phyloP scores from a whole-genome alignment of 202 grass and related monocot genomes.

The Bolboschoenoplectus hybrid region DNA sequence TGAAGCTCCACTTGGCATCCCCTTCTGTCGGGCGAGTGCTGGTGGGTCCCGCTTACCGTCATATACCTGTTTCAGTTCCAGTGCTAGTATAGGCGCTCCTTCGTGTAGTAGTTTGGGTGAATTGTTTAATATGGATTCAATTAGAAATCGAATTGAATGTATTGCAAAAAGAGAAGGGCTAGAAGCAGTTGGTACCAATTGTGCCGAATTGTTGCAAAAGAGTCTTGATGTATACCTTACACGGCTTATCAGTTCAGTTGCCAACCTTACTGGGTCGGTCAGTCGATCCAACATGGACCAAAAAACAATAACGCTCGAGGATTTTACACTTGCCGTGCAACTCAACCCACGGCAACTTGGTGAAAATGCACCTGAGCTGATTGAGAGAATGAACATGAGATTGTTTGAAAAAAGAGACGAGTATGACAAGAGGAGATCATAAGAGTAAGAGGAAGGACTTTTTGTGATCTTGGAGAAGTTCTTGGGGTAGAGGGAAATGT shows the following conservation, averaged over 20 bases:
- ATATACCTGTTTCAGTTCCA: conserved; percentile 36
- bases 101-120: conserved; percentile 49
- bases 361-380: conserved; percentile 63
- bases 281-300: conserved; percentile 30
- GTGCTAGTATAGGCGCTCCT: conserved; percentile 32
- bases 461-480: conserved; percentile 31
- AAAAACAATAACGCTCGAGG: conserved; percentile 57
- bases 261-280: conserved; percentile 49
- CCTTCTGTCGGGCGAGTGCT: conserved; percentile 55
- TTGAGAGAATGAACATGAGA: conserved; percentile 62
- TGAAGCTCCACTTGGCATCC: conserved; percentile 75
- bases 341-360: conserved; percentile 68
- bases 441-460: conserved; percentile 26
- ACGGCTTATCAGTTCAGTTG: conserved; percentile 66
- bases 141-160: conserved; percentile 75
- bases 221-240: conserved; percentile 71
- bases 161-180: conserved; percentile 61
- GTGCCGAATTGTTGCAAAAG: conserved; percentile 78
- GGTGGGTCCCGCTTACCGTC: conserved; percentile 45
- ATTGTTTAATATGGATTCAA: conserved; percentile 52
- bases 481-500: conserved; percentile 20
- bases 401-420: conserved; percentile 30
- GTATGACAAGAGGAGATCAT: conserved; percentile 35
- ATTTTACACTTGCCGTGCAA: conserved; percentile 71
- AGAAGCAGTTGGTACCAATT: conserved; percentile 65